phyloP scores from a whole-genome alignment of 805 yeast species.

The Schwanniomyces vanrijiae region DNA sequence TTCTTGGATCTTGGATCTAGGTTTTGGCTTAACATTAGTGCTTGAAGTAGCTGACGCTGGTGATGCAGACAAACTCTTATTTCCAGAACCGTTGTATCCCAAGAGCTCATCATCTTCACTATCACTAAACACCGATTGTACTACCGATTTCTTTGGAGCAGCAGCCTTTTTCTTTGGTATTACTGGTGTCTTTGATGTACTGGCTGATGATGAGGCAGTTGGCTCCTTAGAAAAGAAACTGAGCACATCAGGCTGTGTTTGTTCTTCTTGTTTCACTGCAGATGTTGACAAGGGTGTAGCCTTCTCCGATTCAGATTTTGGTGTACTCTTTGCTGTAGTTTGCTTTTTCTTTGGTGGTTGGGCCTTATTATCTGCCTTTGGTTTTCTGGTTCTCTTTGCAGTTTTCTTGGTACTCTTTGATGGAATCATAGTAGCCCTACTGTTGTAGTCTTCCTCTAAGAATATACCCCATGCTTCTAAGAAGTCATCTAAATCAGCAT shows the following conservation, averaged over 20 bases:
- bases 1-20: slow-evolving; percentile 12
- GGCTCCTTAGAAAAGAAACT: slow-evolving; percentile 2
- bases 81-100: slow-evolving; percentile 6
- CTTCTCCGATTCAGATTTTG: slow-evolving; percentile 1
- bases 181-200: background rate
- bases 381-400: slow-evolving; percentile 19
- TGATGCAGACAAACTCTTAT: background rate
- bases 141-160: slow-evolving; percentile 4
- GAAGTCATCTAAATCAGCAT: slow-evolving; percentile 75
- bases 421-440: slow-evolving; percentile 51
- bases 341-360: slow-evolving; percentile 16
- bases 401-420: slow-evolving; percentile 44
- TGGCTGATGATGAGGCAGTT: background rate
- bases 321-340: background rate
- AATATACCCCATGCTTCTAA: slow-evolving; percentile 64
- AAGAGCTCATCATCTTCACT: slow-evolving; percentile 36
- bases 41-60: background rate
- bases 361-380: background rate
- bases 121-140: slow-evolving; percentile 22
- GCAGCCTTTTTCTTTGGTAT: slow-evolving; percentile 5
- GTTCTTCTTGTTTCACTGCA: background rate
- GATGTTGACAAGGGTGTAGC: background rate
- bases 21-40: background rate
- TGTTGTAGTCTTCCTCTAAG: slow-evolving; percentile 61
- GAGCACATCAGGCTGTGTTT: slow-evolving; percentile 3